phyloP scores from a whole-genome alignment of 208 protist species.

The Acanthamoeba triangularis region DNA sequence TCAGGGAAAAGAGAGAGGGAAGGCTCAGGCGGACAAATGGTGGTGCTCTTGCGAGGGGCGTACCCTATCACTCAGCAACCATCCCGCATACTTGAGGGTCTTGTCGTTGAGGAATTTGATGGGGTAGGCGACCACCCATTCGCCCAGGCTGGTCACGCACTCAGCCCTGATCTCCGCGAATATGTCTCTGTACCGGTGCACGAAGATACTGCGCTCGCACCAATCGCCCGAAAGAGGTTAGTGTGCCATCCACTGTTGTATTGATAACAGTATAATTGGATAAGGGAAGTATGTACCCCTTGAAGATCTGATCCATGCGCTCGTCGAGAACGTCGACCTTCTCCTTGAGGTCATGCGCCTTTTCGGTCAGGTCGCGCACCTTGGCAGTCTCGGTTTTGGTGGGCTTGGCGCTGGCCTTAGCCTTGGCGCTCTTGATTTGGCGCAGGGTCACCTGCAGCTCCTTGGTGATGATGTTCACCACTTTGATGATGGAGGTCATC shows the following conservation, averaged over 20 bases:
- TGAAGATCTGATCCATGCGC: slow-evolving; percentile 72
- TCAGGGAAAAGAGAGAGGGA: background rate
- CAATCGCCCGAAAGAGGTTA: too few species aligned
- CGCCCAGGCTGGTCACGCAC: slow-evolving; percentile 71
- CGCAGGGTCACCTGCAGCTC: slow-evolving; percentile 30
- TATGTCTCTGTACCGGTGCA: slow-evolving; percentile 78
- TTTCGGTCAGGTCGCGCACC: slow-evolving; percentile 56
- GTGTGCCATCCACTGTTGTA: too few species aligned
- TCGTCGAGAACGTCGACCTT: slow-evolving; percentile 53
- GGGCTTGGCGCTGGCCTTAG: background rate
- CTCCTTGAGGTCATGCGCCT: slow-evolving; percentile 33
- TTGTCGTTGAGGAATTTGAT: slow-evolving; percentile 78
- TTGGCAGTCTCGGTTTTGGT: slow-evolving; percentile 42
- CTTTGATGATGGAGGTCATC: slow-evolving; percentile 47
- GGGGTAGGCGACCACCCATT: slow-evolving; percentile 76
- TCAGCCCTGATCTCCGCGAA: slow-evolving; percentile 74
- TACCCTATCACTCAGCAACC: slow-evolving; percentile 80
- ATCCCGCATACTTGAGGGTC: slow-evolving; percentile 81
- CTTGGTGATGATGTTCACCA: slow-evolving; percentile 49
- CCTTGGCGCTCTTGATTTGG: slow-evolving; percentile 54
- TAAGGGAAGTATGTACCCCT: too few species aligned
- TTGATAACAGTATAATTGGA: too few species aligned
- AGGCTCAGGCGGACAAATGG: too few species aligned
- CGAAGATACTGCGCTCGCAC: slow-evolving; percentile 75
- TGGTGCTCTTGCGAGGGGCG: background rate